Conservation (phyloP, 192 early-diverging fungal species). For the Chytriomyces sp. region DNA sequence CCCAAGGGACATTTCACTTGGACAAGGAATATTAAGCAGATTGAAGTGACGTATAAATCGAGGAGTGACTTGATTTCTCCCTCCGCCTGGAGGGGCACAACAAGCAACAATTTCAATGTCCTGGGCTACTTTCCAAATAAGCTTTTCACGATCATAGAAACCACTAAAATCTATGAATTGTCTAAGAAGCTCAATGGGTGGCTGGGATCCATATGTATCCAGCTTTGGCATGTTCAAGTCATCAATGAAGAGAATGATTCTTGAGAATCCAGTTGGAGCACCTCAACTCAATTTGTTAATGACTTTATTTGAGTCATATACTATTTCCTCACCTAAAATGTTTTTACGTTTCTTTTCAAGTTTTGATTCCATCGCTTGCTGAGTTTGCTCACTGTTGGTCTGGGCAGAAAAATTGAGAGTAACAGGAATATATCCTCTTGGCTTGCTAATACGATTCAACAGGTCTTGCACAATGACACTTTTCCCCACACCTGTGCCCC, state of each 20-base stretch:
- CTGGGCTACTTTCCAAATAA: slow-evolving; percentile 58
- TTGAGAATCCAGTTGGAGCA: slow-evolving; percentile 56
- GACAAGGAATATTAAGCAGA: slow-evolving; percentile 57
- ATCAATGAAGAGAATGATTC: slow-evolving; percentile 64
- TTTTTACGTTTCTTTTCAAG: slow-evolving; percentile 66
- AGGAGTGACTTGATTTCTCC: slow-evolving; percentile 57
- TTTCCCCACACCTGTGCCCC: slow-evolving; percentile 63
- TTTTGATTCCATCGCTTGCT: slow-evolving; percentile 63
- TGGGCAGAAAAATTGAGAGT: slow-evolving; percentile 63
- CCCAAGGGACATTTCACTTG: slow-evolving; percentile 51
- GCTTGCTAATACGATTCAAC: slow-evolving; percentile 48
- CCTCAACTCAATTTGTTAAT: no score
- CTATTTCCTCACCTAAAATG: slow-evolving; percentile 50
- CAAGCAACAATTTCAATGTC: slow-evolving; percentile 58
- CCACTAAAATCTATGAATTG: slow-evolving; percentile 61
- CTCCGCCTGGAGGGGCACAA: slow-evolving; percentile 64
- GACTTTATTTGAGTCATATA: no score
- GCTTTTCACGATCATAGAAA: slow-evolving; percentile 64
- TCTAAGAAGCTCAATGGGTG: slow-evolving; percentile 59
- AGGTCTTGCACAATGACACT: slow-evolving; percentile 62
- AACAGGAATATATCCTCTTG: slow-evolving; percentile 48
- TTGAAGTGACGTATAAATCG: slow-evolving; percentile 63
- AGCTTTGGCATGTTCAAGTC: slow-evolving; percentile 66
- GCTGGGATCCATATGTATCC: slow-evolving; percentile 57
- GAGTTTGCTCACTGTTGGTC: slow-evolving; percentile 61